phyloP scores from a whole-genome alignment of 257 asterid genomes.

The Schizonepeta tenuifolia region DNA sequence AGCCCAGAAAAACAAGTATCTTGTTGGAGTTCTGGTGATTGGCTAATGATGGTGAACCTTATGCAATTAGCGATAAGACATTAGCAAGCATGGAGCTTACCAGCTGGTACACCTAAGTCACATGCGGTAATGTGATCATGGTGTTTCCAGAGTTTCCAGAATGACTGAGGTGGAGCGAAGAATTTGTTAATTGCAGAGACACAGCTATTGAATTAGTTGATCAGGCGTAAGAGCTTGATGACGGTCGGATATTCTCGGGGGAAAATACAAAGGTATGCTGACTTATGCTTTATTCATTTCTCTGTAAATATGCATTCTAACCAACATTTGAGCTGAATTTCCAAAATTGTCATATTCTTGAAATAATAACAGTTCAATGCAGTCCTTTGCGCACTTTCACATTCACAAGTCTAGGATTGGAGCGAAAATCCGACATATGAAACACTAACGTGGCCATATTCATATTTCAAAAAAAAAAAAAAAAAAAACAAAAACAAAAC shows the following conservation, averaged over 20 bases:
- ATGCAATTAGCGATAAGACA: background rate
- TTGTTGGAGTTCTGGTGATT: constrained; percentile 6
- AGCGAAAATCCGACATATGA: background rate
- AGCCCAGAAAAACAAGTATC: constrained; percentile 7
- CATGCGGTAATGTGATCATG: constrained; percentile 34
- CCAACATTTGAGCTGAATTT: background rate
- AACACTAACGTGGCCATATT: background rate
- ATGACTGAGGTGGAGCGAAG: constrained; percentile 20
- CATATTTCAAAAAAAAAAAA: too few species aligned
- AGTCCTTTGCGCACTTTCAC: background rate
- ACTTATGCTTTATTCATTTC: background rate
- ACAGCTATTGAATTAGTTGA: constrained; percentile 30
- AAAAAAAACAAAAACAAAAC: too few species aligned
- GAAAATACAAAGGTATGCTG: constrained; percentile 41
- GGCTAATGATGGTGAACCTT: background rate
- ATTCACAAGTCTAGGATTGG: background rate
- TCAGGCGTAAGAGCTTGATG: constrained; percentile 46
- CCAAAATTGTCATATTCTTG: background rate
- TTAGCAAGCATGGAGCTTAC: background rate
- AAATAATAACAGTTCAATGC: background rate
- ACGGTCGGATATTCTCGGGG: constrained; percentile 38
- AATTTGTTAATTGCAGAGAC: constrained; percentile 28
- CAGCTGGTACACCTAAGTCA: constrained; percentile 8
- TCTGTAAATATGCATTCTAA: background rate
- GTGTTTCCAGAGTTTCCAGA: background rate